A percentile compares a stretch with the other conserved stretches of the same genome.
These are phyloP conservation scores for Penium margaritaceum DNA, from an alignment of 139 green algal genomes.

Conservation along the genomic window DNA sequence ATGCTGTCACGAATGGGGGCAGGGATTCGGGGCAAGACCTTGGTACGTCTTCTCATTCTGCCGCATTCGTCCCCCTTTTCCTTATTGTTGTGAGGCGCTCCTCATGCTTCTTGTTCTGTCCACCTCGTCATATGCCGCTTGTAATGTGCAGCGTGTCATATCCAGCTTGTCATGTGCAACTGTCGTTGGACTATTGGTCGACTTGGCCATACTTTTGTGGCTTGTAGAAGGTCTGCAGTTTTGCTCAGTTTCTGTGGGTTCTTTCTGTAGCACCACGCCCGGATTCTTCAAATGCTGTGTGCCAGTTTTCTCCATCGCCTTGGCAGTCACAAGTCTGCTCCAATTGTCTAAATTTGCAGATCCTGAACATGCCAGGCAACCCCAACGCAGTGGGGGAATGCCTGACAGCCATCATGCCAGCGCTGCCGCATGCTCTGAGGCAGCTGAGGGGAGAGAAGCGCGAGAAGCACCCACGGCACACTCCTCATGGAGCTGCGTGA, in stretches of 20 bases:
- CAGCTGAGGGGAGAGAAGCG: conserved; percentile 33
- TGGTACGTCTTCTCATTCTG: too few relatives aligned
- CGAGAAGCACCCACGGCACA: conserved; percentile 38
- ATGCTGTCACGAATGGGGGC: conserved; percentile 45
- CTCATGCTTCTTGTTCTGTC: too few relatives aligned
- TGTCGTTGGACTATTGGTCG: too few relatives aligned
- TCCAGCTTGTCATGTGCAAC: too few relatives aligned
- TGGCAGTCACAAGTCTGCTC: neutral
- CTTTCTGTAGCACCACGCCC: neutral
- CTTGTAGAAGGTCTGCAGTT: neutral
- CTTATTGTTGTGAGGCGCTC: too few relatives aligned
- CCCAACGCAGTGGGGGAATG: conserved; percentile 41
- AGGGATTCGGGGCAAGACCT: conserved; percentile 34
- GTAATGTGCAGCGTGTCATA: too few relatives aligned
- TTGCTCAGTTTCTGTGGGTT: neutral
- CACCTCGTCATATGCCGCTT: too few relatives aligned
- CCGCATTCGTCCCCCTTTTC: too few relatives aligned
- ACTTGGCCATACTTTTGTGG: too few relatives aligned
- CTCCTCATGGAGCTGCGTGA: conserved; percentile 26
- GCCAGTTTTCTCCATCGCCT: neutral
- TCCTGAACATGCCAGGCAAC: conserved; percentile 47
- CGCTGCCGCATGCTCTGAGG: conserved; percentile 41
- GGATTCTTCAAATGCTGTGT: neutral
- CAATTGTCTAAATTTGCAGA: conserved; percentile 14
- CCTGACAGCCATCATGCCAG: conserved; percentile 32